These are phyloP conservation scores for Saitozyma podzolica DNA, from an alignment of 768 basidiomycete species.

Conservation along the genomic window DNA sequence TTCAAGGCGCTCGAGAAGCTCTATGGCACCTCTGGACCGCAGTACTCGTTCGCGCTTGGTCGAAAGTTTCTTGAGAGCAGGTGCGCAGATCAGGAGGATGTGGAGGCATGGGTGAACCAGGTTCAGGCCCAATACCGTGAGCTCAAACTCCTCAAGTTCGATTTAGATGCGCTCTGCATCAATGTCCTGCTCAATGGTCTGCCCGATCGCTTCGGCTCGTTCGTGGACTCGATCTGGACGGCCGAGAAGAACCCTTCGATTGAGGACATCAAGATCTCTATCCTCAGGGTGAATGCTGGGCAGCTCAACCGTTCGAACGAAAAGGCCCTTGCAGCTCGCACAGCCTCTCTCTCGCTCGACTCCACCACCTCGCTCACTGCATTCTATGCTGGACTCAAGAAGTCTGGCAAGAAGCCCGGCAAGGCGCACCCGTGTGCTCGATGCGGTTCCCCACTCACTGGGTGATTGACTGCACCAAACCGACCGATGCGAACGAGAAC, in stretches of 20 bases:
- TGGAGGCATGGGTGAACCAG: slow-evolving; percentile 12
- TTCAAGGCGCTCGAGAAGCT: slow-evolving; percentile 5
- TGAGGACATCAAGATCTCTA: slow-evolving; percentile 3
- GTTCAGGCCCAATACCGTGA: slow-evolving; percentile 8
- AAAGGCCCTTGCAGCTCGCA: slow-evolving; percentile 3
- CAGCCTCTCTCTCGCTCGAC: slow-evolving; percentile 3
- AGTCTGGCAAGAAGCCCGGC: slow-evolving; percentile 10
- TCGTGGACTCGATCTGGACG: slow-evolving; percentile 8
- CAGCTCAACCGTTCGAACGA: slow-evolving; percentile 10
- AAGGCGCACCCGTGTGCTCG: slow-evolving; percentile 13
- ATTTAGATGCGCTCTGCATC: slow-evolving; percentile 10
- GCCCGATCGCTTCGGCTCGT: slow-evolving; percentile 10
- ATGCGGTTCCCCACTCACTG: slow-evolving; percentile 10
- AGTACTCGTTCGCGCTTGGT: slow-evolving; percentile 11
- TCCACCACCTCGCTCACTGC: slow-evolving; percentile 1
- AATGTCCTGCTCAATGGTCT: slow-evolving; percentile 13
- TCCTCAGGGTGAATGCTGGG: slow-evolving; percentile 11
- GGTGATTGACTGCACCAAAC: slow-evolving; percentile 8
- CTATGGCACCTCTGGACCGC: slow-evolving; percentile 12
- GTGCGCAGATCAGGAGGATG: slow-evolving; percentile 9
- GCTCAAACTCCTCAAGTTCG: slow-evolving; percentile 10
- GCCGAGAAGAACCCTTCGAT: slow-evolving; percentile 6
- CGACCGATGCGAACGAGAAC: background rate
- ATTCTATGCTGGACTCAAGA: slow-evolving; percentile 9
- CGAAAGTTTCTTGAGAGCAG: slow-evolving; percentile 5